Conservation (phyloP, 345 rosid genomes). For the Lepidium africanum region DNA sequence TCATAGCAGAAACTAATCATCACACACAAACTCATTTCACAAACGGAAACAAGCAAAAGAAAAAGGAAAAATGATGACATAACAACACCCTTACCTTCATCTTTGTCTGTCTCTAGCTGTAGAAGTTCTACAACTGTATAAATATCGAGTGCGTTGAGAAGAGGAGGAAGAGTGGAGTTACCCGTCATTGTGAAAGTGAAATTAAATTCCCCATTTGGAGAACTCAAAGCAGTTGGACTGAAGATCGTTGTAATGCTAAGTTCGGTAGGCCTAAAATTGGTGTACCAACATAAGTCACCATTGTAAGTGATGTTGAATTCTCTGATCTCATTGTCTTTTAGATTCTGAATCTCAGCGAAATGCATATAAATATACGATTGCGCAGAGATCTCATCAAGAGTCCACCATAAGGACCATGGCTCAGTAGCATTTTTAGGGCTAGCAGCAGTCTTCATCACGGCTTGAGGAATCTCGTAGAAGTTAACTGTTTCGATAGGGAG, state of each 20-base stretch:
- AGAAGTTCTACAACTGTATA: conserved; percentile 7
- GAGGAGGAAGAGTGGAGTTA: conserved; percentile 31
- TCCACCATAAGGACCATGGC: background rate
- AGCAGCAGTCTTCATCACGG: conserved; percentile 25
- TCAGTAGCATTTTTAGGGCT: conserved; percentile 13
- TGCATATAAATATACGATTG: conserved; percentile 27
- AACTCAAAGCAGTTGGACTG: background rate
- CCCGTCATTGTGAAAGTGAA: conserved; percentile 4
- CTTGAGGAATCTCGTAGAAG: conserved; percentile 14
- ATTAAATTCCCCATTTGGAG: background rate
- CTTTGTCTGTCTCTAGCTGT: conserved; percentile 9
- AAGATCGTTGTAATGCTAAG: conserved; percentile 1
- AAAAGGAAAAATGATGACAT: background rate
- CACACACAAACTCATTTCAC: background rate
- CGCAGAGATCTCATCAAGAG: background rate
- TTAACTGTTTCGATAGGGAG: background rate
- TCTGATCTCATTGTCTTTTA: conserved; percentile 14
- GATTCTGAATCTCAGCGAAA: conserved; percentile 31
- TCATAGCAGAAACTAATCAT: background rate
- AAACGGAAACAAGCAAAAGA: background rate
- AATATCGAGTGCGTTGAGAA: conserved; percentile 29
- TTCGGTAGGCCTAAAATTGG: conserved; percentile 9
- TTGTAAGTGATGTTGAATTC: conserved; percentile 24
- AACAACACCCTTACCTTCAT: conserved; percentile 20
- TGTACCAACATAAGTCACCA: background rate